Percentiles rank a stretch among this genome's conserved stretches.
Conservation (phyloP, 75 land plant species). For the Pinus albicaulis region DNA sequence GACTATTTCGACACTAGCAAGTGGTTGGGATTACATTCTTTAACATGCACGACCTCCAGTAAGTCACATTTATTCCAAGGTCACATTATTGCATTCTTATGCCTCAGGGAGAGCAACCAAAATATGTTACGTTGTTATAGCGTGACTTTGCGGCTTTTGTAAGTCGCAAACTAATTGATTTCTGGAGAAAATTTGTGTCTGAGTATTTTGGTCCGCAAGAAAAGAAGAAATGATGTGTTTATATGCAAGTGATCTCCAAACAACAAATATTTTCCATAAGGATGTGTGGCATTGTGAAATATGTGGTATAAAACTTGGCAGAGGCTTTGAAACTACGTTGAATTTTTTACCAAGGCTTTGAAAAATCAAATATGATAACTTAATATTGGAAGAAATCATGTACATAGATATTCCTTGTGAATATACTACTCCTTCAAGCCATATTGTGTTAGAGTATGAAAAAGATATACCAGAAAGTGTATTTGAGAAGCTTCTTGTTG, state of each 20-base stretch:
- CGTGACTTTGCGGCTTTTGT: no score
- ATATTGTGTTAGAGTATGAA: constrained; percentile 85
- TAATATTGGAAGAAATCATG: constrained; percentile 84
- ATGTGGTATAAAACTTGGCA: constrained; percentile 87
- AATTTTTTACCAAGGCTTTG: constrained; percentile 91
- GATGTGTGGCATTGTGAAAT: constrained; percentile 99
- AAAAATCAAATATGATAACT: constrained; percentile 95
- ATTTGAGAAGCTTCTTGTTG: constrained; percentile 92
- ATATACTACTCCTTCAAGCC: constrained; percentile 68
- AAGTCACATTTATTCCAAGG: no score
- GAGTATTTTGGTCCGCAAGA: constrained; percentile 91
- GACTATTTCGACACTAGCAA: no score
- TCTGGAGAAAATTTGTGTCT: constrained; percentile 93
- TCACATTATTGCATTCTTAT: no score
- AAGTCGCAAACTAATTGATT: constrained; percentile 35
- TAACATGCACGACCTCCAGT: no score
- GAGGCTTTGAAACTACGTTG: constrained; percentile 94
- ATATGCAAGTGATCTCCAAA: constrained; percentile 90
- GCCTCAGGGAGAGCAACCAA: no score
- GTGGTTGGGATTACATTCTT: no score
- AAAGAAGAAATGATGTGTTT: constrained; percentile 96
- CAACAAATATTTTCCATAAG: constrained; percentile 97
- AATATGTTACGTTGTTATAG: no score
- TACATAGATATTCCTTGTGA: constrained; percentile 95
- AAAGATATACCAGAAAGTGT: constrained; percentile 97